Evolutionary conservation across 495 filamentous ascomycete species (phyloP).

Genomic region (Talaromyces stipitatus): DNA sequence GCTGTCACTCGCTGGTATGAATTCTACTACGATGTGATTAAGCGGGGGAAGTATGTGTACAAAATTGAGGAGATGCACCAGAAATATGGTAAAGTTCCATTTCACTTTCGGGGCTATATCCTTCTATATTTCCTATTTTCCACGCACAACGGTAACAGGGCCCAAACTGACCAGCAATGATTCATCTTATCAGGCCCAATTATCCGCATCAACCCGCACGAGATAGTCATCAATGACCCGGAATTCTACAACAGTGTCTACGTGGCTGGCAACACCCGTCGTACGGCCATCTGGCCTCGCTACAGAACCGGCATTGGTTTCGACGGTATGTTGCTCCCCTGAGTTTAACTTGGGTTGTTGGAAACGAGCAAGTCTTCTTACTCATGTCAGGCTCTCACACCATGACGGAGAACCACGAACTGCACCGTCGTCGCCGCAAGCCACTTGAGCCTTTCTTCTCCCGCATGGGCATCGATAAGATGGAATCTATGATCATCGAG

Average conservation of each 20-base stretch:
- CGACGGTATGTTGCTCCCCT: too few species aligned
- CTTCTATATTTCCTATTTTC: too few species aligned
- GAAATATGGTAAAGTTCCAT: too few species aligned
- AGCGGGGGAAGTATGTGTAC: conserved; percentile 15
- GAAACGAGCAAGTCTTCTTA: too few species aligned
- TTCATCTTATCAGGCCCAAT: too few species aligned
- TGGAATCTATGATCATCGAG: too few species aligned
- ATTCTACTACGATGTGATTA: conserved; percentile 1
- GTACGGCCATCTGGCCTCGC: conserved; percentile 9
- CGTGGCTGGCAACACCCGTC: not conserved
- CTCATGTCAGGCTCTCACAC: conserved; percentile 12
- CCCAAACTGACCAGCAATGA: too few species aligned
- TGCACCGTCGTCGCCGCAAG: conserved; percentile 19
- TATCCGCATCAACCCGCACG: conserved; percentile 41
- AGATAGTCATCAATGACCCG: conserved; percentile 36
- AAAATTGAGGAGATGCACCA: conserved; percentile 29
- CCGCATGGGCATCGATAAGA: not conserved
- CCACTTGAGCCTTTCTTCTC: conserved; percentile 16
- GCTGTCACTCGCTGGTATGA: conserved; percentile 23
- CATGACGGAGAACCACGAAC: conserved; percentile 19
- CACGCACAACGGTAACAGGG: too few species aligned
- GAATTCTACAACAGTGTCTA: conserved; percentile 22
- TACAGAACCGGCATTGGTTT: too few species aligned
- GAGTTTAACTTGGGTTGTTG: too few species aligned
- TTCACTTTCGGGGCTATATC: too few species aligned